phyloP scores from a whole-genome alignment of 495 filamentous ascomycete species.

The Thermochaetoides thermophila region DNA sequence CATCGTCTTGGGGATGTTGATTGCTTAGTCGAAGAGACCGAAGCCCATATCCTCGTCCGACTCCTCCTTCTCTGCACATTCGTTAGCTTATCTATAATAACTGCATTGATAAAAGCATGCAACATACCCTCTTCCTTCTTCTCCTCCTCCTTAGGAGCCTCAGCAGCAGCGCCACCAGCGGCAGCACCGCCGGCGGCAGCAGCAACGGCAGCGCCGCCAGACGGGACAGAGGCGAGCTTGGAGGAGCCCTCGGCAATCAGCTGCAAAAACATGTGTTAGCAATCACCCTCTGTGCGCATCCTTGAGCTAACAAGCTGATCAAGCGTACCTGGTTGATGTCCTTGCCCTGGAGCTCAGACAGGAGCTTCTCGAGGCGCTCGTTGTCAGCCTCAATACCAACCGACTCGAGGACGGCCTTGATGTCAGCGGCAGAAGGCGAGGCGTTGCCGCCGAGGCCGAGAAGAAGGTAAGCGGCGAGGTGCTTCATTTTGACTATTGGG shows the following conservation, averaged over 20 bases:
- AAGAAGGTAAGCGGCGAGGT: conserved; percentile 98
- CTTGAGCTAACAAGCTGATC: conserved; percentile 4
- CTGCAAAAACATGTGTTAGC: conserved; percentile 34
- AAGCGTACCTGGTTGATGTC: conserved; percentile 77
- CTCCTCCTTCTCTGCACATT: conserved; percentile 49
- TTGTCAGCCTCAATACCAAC: conserved; percentile 91
- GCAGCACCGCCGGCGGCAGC: conserved; percentile 47
- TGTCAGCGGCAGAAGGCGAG: conserved; percentile 70
- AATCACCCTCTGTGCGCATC: neutral
- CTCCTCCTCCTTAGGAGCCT: conserved; percentile 53
- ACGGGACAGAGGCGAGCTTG: conserved; percentile 97
- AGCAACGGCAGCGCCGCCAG: conserved; percentile 65
- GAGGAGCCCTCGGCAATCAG: conserved; percentile 77
- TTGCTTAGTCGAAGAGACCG: conserved; percentile 98
- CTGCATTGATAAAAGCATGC: neutral
- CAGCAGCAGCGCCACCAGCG: conserved; percentile 52
- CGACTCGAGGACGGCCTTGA: conserved; percentile 82
- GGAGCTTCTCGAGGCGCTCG: conserved; percentile 70
- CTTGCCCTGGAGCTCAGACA: conserved; percentile 94
- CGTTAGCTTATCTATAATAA: conserved; percentile 23
- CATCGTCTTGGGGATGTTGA: no score
- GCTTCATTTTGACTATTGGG: conserved; percentile 75
- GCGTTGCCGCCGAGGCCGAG: conserved; percentile 86
- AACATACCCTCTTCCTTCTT: conserved; percentile 57
- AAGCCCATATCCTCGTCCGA: conserved; percentile 99